A percentile compares a stretch with the other conserved stretches of the same genome.
Evolutionary conservation across 1,284 basidiomycete species (phyloP).

Genomic region (Naganishia cerealis): DNA sequence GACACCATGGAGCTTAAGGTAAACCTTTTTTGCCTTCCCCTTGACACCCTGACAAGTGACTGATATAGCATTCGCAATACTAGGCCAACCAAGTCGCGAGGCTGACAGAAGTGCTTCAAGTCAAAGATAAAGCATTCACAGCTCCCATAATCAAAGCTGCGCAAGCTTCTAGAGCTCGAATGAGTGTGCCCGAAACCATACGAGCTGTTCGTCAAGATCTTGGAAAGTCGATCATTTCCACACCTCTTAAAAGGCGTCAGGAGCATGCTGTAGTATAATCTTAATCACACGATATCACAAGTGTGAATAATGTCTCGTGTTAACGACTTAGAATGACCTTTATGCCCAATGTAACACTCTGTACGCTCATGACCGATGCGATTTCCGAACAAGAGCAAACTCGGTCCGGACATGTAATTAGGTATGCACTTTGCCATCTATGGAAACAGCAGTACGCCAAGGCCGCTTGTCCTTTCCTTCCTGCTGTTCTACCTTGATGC

Average conservation of each 20-base stretch:
- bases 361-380: not conserved
- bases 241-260: slow-evolving; percentile 24
- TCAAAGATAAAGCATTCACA: slow-evolving; percentile 59
- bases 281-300: not conserved
- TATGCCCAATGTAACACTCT: not conserved
- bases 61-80: slow-evolving; percentile 12
- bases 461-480: slow-evolving; percentile 50
- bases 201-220: slow-evolving; percentile 35
- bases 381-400: not conserved
- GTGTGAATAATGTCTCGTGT: not conserved
- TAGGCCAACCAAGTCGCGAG: slow-evolving; percentile 86
- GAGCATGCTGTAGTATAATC: slow-evolving; percentile 18
- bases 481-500: slow-evolving; percentile 45
- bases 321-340: slow-evolving; percentile 16
- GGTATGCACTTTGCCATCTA: slow-evolving; percentile 28
- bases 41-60: not conserved
- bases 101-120: slow-evolving; percentile 72
- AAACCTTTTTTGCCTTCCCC: slow-evolving; percentile 30
- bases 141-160: slow-evolving; percentile 34
- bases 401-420: not conserved
- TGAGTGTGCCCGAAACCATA: slow-evolving; percentile 35
- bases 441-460: slow-evolving; percentile 40
- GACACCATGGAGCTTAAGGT: slow-evolving; percentile 85
- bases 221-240: slow-evolving; percentile 28
- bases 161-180: slow-evolving; percentile 27